phyloP scores from a whole-genome alignment of 1,139 yeast species.

The Maudiozyma humilis region DNA sequence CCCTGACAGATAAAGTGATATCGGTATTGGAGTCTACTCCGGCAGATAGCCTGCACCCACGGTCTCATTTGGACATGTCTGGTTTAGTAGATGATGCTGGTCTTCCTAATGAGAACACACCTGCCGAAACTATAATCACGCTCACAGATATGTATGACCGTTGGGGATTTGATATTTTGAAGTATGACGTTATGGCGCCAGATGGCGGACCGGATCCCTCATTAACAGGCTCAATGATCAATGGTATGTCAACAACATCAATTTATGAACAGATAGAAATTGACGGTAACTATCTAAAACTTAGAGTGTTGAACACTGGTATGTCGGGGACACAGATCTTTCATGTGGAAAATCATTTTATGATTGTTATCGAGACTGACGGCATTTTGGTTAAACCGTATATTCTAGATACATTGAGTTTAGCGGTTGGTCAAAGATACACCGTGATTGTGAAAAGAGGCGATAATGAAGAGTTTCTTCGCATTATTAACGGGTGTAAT shows the following conservation, averaged over 20 bases:
- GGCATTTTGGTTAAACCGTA: constrained; percentile 54
- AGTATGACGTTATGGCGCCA: constrained; percentile 36
- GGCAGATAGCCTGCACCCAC: background rate
- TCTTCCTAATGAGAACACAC: constrained; percentile 39
- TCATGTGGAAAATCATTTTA: constrained; percentile 40
- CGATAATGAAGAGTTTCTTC: constrained; percentile 22
- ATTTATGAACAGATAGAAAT: constrained; percentile 44
- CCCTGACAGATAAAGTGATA: constrained; percentile 34
- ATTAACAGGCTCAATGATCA: constrained; percentile 29
- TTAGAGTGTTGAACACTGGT: constrained; percentile 37
- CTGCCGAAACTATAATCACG: constrained; percentile 42
- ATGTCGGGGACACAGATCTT: constrained; percentile 41
- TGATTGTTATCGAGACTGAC: constrained; percentile 59
- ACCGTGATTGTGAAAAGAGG: constrained; percentile 46
- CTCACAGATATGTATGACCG: constrained; percentile 52
- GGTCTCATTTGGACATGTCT: background rate
- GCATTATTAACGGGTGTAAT: constrained; percentile 25
- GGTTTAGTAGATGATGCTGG: constrained; percentile 15
- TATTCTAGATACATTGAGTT: constrained; percentile 45
- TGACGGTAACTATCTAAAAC: constrained; percentile 43
- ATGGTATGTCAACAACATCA: constrained; percentile 50
- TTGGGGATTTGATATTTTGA: constrained; percentile 56
- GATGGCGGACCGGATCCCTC: constrained; percentile 31
- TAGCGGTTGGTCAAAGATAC: constrained; percentile 73
- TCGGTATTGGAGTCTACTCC: constrained; percentile 11